phyloP scores from a whole-genome alignment of 306 rosid genomes.

The Astragalus membranaceus region DNA sequence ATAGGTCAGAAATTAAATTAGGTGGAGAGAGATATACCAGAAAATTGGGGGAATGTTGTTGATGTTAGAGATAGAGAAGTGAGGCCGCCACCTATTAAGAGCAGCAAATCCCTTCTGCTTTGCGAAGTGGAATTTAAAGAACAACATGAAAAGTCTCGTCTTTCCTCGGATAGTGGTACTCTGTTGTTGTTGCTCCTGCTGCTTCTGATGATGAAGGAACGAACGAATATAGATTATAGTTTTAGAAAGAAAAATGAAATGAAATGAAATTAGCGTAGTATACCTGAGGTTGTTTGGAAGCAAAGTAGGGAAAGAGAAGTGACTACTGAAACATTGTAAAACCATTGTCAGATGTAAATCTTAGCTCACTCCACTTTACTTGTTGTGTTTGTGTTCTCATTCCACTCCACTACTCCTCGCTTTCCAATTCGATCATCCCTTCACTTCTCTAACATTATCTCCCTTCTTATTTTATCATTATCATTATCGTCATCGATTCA shows the following conservation, averaged over 20 bases:
- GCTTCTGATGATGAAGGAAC: conserved; percentile 21
- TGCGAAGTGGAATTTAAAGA: conserved; percentile 40
- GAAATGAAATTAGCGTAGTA: background rate
- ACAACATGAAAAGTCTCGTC: conserved; percentile 20
- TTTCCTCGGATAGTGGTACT: conserved; percentile 16
- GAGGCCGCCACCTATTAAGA: conserved; percentile 31
- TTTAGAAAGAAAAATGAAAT: background rate
- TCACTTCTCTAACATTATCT: too few relatives aligned
- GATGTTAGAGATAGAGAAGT: conserved; percentile 38
- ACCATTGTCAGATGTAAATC: too few relatives aligned
- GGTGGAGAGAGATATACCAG: background rate
- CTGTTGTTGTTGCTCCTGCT: conserved; percentile 18
- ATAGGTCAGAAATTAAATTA: too few relatives aligned
- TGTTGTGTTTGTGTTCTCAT: too few relatives aligned
- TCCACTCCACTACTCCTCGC: background rate
- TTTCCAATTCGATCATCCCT: background rate
- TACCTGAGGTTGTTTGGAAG: background rate
- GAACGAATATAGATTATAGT: background rate
- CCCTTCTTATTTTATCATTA: too few relatives aligned
- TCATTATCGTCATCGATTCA: too few relatives aligned
- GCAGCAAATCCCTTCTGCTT: conserved; percentile 56
- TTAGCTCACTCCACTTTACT: too few relatives aligned
- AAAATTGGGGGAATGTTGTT: conserved; percentile 19
- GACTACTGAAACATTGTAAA: background rate
- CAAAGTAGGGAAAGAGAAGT: background rate